These are phyloP conservation scores for Neospermospora avenae DNA, from an alignment of 2,329 filamentous ascomycete genomes.

Conservation along the genomic window DNA sequence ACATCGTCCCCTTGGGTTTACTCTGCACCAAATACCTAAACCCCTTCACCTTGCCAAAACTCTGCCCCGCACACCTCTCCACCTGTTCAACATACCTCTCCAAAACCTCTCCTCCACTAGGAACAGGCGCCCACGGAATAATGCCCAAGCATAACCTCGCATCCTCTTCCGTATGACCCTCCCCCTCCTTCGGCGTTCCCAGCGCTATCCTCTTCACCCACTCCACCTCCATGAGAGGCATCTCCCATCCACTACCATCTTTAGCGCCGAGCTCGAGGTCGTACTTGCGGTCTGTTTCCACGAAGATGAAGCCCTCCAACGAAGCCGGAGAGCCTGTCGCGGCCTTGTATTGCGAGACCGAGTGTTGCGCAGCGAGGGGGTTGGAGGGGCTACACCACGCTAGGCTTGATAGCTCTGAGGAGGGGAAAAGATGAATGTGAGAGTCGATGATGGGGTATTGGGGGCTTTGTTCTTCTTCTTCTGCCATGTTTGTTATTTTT, in stretches of 20 bases:
- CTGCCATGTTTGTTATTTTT: conserved; percentile 16
- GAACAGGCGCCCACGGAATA: conserved; percentile 83
- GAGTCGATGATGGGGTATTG: conserved; percentile 70
- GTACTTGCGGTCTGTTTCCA: conserved; percentile 76
- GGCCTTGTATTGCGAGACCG: conserved; percentile 30
- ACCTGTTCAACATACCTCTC: conserved; percentile 62
- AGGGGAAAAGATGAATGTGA: conserved; percentile 85
- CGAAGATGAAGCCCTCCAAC: conserved; percentile 71
- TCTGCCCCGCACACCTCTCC: conserved; percentile 56
- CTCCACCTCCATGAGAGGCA: conserved; percentile 68
- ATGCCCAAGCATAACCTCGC: conserved; percentile 61
- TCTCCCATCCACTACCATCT: conserved; percentile 57
- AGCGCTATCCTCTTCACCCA: conserved; percentile 65
- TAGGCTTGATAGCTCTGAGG: conserved; percentile 61
- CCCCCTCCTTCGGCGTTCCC: conserved; percentile 52
- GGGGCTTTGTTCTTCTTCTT: conserved; percentile 29
- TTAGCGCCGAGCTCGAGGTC: conserved; percentile 46
- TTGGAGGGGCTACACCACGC: conserved; percentile 61
- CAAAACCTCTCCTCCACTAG: conserved; percentile 58
- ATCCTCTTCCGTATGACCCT: conserved; percentile 54
- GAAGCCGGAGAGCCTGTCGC: conserved; percentile 35
- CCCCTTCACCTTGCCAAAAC: conserved; percentile 67
- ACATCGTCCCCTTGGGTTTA: conserved; percentile 63
- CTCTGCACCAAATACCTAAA: conserved; percentile 83
- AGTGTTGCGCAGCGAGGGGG: conserved; percentile 45